Evolutionary conservation across 345 rosid species (phyloP).

Genomic region (Bruguiera parviflora): DNA sequence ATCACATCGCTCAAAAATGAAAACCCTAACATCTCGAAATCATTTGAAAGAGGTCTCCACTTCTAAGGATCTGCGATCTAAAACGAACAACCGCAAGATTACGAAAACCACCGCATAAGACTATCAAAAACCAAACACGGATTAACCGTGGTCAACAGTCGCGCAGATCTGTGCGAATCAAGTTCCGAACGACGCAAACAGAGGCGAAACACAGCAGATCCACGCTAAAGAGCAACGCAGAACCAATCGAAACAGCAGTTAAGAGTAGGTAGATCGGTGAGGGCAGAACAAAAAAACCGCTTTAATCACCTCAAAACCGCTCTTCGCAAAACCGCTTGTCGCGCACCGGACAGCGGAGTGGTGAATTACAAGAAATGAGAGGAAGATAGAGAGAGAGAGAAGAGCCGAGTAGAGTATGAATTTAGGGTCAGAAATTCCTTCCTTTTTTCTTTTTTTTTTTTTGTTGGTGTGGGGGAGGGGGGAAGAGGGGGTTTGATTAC

Average conservation of each 20-base stretch:
- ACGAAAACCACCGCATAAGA: too few relatives aligned
- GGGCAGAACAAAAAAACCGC: not conserved
- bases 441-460: too few relatives aligned
- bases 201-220: conserved; percentile 11
- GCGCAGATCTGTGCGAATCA: conserved; percentile 21
- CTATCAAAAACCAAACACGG: not conserved
- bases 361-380: not conserved
- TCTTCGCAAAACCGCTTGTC: conserved; percentile 17
- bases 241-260: too few relatives aligned
- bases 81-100: too few relatives aligned
- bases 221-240: not conserved
- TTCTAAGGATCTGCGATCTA: too few relatives aligned
- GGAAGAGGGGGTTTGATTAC: too few relatives aligned
- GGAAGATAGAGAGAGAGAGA: not conserved
- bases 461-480: too few relatives aligned
- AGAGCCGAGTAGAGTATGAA: too few relatives aligned
- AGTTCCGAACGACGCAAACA: not conserved
- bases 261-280: not conserved
- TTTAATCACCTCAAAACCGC: conserved; percentile 8
- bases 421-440: too few relatives aligned
- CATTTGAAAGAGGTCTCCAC: too few relatives aligned
- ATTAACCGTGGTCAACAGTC: not conserved
- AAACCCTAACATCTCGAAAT: too few relatives aligned
- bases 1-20: too few relatives aligned
- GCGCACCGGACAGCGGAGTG: not conserved